A percentile compares a stretch with the other conserved stretches of the same genome.
Conservation (phyloP, 495 filamentous ascomycete species). For the Penicillium desertorum region DNA sequence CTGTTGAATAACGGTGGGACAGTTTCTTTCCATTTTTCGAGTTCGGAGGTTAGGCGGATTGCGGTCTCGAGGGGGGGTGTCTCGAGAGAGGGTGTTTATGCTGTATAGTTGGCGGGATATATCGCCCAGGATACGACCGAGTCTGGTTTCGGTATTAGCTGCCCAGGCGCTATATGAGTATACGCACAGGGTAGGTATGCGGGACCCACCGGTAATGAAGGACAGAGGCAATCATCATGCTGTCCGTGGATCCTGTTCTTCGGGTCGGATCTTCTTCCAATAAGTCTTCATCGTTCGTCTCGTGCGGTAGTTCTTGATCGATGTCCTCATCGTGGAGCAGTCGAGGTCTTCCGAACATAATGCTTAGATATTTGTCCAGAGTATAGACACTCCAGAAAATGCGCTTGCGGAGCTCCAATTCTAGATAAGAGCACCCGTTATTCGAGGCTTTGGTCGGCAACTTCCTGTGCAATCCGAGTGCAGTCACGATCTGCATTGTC, state of each 20-base stretch:
- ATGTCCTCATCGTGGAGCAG: conserved; percentile 54
- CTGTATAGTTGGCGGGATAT: conserved; percentile 53
- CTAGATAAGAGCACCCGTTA: conserved; percentile 35
- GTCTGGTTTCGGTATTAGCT: conserved; percentile 26
- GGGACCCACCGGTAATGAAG: conserved; percentile 42
- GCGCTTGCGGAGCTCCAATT: conserved; percentile 49
- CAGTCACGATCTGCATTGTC: conserved; percentile 46
- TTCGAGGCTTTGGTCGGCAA: conserved; percentile 33
- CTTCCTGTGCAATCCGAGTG: conserved; percentile 45
- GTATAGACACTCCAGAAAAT: conserved; percentile 59
- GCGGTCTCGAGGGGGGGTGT: conserved; percentile 44
- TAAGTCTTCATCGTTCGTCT: conserved; percentile 56
- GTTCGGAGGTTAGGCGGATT: conserved; percentile 36
- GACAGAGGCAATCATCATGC: conserved; percentile 51
- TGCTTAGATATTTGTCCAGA: conserved; percentile 57
- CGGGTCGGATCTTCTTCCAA: conserved; percentile 38
- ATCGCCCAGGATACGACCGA: conserved; percentile 44
- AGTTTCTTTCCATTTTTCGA: conserved; percentile 42
- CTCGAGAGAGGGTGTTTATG: conserved; percentile 40
- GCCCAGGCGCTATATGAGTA: background rate
- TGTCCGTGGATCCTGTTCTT: conserved; percentile 36
- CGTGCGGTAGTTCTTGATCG: conserved; percentile 53
- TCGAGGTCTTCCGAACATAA: conserved; percentile 54
- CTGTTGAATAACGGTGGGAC: conserved; percentile 48
- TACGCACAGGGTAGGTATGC: background rate